Evolutionary conservation across 495 filamentous ascomycete genomes (phyloP).

Genomic region (Amorphotheca resinae): DNA sequence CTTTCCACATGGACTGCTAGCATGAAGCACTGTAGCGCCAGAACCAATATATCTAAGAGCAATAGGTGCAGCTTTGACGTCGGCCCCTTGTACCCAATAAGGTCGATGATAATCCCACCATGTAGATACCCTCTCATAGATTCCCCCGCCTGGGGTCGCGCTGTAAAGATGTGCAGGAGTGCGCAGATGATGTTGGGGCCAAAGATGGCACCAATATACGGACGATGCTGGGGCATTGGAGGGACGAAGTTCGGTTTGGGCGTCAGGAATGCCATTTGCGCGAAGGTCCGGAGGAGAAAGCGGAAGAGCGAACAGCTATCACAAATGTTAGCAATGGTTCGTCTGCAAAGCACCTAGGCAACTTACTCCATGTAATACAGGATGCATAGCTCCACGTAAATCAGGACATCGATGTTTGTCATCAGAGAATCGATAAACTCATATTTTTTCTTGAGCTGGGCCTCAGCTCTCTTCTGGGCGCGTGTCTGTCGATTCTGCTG

Average conservation of each 20-base stretch:
- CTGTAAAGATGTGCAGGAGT: conserved; percentile 51
- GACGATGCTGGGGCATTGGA: conserved; percentile 52
- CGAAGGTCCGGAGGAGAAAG: conserved; percentile 54
- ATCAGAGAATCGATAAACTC: conserved; percentile 59
- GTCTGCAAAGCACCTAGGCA: neutral
- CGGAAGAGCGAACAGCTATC: conserved; percentile 65
- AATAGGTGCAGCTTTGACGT: conserved; percentile 52
- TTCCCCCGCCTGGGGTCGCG: conserved; percentile 56
- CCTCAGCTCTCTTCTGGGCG: conserved; percentile 30
- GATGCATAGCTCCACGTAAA: conserved; percentile 67
- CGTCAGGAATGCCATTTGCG: conserved; percentile 66
- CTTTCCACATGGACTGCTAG: conserved; percentile 59
- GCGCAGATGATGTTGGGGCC: conserved; percentile 60
- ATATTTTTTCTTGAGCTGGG: conserved; percentile 41
- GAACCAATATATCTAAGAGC: conserved; percentile 49
- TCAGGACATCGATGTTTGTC: conserved; percentile 63
- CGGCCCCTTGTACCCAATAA: conserved; percentile 73
- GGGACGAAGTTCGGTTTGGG: conserved; percentile 51
- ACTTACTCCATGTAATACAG: conserved; percentile 88
- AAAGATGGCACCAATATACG: conserved; percentile 59
- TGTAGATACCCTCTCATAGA: conserved; percentile 70
- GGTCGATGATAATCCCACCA: conserved; percentile 75
- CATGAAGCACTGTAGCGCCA: conserved; percentile 61
- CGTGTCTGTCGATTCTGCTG: conserved; percentile 14
- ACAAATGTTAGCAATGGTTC: neutral